Evolutionary conservation across 2,329 filamentous ascomycete genomes (phyloP), one percentile per base, ranked within the genome.

Genomic region (Fusarium sp.): DNA sequence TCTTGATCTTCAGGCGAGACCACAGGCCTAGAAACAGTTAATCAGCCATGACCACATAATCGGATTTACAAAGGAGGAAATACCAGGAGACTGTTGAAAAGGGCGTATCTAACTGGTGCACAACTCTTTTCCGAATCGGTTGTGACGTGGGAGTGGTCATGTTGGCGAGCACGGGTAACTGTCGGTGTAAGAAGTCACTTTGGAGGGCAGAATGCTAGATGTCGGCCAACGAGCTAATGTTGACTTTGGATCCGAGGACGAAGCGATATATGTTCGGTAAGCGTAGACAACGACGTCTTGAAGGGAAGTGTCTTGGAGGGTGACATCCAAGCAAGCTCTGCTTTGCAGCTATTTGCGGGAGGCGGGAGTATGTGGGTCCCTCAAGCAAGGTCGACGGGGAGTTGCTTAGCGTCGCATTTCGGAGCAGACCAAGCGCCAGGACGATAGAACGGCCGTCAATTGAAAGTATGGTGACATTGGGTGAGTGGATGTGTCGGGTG

Each of bases 81-180:
- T 81, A 93, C 92, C 92, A 93, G 80, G 87, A 81, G 13, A 87
- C 84, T 7, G 85, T 82, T 2, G 91, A 90, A 79, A 90, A 94
- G 0, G 92, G 92, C 4, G 90, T 90, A 57, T 93, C 91, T 27
- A 93, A 87, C 76, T 91, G 91, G 78, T 92, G 91, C 20, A 92
- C 84, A 10, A 89, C 85, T 78, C 88, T 92, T 70, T 89, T 92
- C 52, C 87, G 86, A 18, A 63, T 67, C 3, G 75, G 64, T 52
- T 77, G 76, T 41, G 76, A 65, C n/a, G 69, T 63, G 50, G 73
- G 54, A 25, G 72, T 71, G 8, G 81, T 65, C 81, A 82, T 82
- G 13, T 35, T 58, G 45, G 43, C 52, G 54, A 27, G 25, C 20
- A 50, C 32, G 27, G 39, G 30, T 8, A 13, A 20, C n/a, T 54